These are phyloP conservation scores for Neoconidiobolus thromboides DNA, from an alignment of 371 early-diverging fungal genomes.

Conservation along the genomic window DNA sequence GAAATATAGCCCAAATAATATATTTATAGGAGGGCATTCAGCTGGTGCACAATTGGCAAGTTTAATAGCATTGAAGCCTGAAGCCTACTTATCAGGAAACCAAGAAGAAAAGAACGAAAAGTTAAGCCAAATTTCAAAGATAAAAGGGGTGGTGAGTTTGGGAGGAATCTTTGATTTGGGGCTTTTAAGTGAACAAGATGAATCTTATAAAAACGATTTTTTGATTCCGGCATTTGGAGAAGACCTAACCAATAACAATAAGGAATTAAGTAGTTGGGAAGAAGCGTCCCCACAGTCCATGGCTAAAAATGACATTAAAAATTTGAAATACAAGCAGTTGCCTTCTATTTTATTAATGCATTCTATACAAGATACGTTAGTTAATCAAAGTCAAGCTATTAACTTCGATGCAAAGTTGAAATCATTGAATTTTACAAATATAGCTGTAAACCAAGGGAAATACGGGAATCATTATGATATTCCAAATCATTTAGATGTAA, in stretches of 20 bases:
- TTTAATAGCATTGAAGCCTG: neutral
- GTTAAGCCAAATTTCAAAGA: too few relatives aligned
- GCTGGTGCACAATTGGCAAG: neutral
- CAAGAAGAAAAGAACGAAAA: neutral
- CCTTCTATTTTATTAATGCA: neutral
- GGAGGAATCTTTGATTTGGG: slow-evolving; percentile 1
- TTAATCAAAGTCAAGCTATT: neutral
- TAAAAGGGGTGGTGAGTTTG: neutral
- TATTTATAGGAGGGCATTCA: neutral
- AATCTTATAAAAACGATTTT: neutral
- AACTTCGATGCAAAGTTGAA: neutral
- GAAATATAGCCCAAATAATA: neutral
- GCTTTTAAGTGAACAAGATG: neutral
- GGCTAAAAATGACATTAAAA: neutral
- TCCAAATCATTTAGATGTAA: too few relatives aligned
- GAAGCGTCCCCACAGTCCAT: neutral
- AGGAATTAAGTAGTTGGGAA: neutral
- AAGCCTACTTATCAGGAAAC: neutral
- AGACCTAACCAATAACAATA: neutral
- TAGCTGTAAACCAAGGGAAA: too few relatives aligned
- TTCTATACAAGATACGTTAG: neutral
- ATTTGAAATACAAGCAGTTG: neutral
- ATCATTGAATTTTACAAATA: too few relatives aligned
- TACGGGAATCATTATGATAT: too few relatives aligned
- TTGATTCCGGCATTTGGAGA: neutral